phyloP scores from a whole-genome alignment of 371 early-diverging fungal species.

The Mucor racemosus region DNA sequence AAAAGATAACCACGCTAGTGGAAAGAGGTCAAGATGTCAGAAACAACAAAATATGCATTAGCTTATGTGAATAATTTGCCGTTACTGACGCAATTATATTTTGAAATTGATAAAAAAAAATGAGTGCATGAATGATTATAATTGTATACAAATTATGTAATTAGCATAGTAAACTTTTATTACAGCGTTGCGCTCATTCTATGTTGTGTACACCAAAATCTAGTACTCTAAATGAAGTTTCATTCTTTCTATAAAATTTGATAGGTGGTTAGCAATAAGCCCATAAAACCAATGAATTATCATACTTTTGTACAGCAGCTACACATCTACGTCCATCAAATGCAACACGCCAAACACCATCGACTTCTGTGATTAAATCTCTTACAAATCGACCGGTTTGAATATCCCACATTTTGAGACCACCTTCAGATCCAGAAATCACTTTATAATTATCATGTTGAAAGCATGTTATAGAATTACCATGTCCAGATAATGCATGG shows the following conservation, averaged over 20 bases:
- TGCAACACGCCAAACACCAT: constrained; percentile 92
- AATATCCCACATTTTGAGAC: constrained; percentile 94
- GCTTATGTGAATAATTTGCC: no score
- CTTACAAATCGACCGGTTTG: constrained; percentile 76
- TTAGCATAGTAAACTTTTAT: no score
- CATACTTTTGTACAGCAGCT: constrained; percentile 79
- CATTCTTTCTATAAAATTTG: constrained; percentile 30
- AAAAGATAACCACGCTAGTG: no score
- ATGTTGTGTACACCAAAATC: constrained; percentile 52
- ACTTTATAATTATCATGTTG: constrained; percentile 88
- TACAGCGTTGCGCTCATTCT: neutral
- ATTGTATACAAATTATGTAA: no score
- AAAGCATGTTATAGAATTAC: constrained; percentile 93
- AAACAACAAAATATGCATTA: no score
- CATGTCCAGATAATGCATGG: constrained; percentile 71
- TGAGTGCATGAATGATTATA: no score
- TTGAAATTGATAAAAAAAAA: no score
- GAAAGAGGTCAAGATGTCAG: no score
- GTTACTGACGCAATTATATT: no score
- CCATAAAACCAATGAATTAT: neutral
- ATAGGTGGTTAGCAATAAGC: neutral
- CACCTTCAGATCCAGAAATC: constrained; percentile 92
- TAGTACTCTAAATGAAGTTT: constrained; percentile 57
- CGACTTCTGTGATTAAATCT: constrained; percentile 72
- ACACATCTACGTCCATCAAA: constrained; percentile 87